Conservation (phyloP, 2,329 filamentous ascomycete species). For the Cyanodermella asteris region DNA sequence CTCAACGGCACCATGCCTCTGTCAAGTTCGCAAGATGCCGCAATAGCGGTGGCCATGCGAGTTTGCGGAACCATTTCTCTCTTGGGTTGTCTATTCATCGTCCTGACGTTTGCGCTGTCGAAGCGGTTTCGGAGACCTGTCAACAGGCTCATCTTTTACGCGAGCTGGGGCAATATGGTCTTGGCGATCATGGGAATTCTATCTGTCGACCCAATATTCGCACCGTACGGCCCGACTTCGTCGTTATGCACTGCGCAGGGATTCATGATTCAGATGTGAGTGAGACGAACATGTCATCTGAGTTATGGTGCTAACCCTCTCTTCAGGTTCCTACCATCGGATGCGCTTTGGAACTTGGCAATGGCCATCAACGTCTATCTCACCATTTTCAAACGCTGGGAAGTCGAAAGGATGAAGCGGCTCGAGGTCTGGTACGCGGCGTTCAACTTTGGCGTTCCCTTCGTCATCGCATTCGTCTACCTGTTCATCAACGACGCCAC, state of each 20-base stretch:
- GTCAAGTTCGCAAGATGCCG: too few relatives aligned
- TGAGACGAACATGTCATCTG: not conserved
- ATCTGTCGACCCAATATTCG: constrained; percentile 31
- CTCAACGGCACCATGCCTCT: too few relatives aligned
- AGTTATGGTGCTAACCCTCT: not conserved
- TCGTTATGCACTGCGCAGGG: constrained; percentile 55
- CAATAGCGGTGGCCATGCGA: too few relatives aligned
- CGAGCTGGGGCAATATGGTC: constrained; percentile 60
- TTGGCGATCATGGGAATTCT: constrained; percentile 55
- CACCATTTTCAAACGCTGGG: constrained; percentile 56
- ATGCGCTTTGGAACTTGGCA: constrained; percentile 55
- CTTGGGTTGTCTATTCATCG: constrained; percentile 47
- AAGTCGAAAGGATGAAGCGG: constrained; percentile 37
- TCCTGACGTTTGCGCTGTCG: constrained; percentile 46
- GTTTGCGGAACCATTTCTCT: too few relatives aligned
- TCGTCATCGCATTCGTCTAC: constrained; percentile 44
- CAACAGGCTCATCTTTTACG: constrained; percentile 70
- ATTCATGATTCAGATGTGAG: constrained; percentile 62
- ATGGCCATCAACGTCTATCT: constrained; percentile 74
- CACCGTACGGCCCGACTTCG: constrained; percentile 22
- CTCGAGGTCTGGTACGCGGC: constrained; percentile 53
- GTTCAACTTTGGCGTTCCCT: constrained; percentile 50
- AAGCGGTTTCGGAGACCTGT: constrained; percentile 60
- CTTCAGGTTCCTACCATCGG: constrained; percentile 52
- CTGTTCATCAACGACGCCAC: constrained; percentile 36